These are phyloP conservation scores for Pseudopithomyces chartarum DNA, from an alignment of 2,329 filamentous ascomycete species.

Conservation along the genomic window DNA sequence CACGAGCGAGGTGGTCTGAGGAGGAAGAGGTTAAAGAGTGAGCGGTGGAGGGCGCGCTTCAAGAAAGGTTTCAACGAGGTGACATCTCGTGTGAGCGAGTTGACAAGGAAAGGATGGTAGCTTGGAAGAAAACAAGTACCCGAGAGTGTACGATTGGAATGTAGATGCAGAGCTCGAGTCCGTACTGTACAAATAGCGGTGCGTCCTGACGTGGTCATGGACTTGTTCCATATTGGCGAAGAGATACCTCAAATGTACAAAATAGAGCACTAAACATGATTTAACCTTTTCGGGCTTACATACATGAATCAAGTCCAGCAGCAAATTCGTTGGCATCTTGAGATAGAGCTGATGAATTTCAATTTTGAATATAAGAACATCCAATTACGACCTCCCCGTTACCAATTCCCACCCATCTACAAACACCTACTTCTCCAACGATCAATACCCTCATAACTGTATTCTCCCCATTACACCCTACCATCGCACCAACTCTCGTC, in stretches of 20 bases:
- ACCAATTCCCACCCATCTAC: no score
- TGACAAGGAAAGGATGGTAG: conserved; percentile 81
- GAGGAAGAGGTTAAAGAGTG: conserved; percentile 73
- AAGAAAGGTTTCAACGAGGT: conserved; percentile 69
- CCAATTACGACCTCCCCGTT: no score
- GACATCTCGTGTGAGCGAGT: conserved; percentile 67
- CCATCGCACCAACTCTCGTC: not conserved
- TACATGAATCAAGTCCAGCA: no score
- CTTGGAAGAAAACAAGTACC: not conserved
- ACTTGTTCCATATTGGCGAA: not conserved
- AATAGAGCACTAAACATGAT: not conserved
- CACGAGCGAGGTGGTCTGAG: conserved; percentile 78
- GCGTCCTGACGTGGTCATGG: not conserved
- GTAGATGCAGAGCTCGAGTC: not conserved
- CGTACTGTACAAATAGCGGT: conserved; percentile 7
- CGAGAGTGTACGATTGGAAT: not conserved
- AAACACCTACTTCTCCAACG: no score
- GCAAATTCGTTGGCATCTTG: no score
- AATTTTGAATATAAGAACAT: no score
- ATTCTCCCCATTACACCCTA: not conserved
- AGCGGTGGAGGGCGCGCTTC: conserved; percentile 73
- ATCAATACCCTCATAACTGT: no score
- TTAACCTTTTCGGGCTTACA: not conserved
- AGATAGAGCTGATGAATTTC: no score
- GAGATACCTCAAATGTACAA: not conserved